Base-by-base conservation (phyloP, 371 early-diverging fungal genomes). In the Capillidium heterosporum region DNA sequence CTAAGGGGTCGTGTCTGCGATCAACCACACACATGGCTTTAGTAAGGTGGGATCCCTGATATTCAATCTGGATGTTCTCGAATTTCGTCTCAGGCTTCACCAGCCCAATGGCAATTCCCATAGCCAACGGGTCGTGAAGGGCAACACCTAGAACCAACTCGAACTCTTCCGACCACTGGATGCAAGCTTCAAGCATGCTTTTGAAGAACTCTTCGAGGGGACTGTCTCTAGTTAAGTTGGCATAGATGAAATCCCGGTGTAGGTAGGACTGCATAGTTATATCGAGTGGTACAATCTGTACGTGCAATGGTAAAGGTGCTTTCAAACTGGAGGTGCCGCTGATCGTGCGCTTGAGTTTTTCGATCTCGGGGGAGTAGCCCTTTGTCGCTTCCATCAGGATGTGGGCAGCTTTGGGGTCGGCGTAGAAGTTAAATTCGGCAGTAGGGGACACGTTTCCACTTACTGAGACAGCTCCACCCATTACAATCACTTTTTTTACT, bases 351-450 rank as follows among this genome's bases (percentile, higher is more conserved):
- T n/a, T n/a, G 50, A 61, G 39, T 59, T 69, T 50, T 17, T 49
- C 56, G 63, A 60, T 48, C 42, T 56, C 28, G 32, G 64, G 67
- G 5, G 17, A 15, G 44, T 19, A 44, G n/a, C 66, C 63, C 28
- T 60, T 56, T 3, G 72, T 71, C 0, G 73, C 60, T 19, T 62
- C 54, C 47, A 75, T 19, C 0, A 78, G 66, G 26, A 64, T 49
- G 56, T 71, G 63, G 23, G 74, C 76, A 0, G 77, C 72, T 51
- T 71, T 61, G 7, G 74, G 69, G 56, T 74, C 74, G 11, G 72
- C 70, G 11, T 67, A 65, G 56, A 72, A 75, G 59, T 78, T 78
- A 57, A 76, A 78, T 60, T 78, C 79, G 1, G 72, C 74, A 15
- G 54, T 55, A 8, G 77, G 71, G 0, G 72, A 69, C 1, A 70